Base-by-base conservation (phyloP, 768 basidiomycete genomes). In the Mycena filopes region DNA sequence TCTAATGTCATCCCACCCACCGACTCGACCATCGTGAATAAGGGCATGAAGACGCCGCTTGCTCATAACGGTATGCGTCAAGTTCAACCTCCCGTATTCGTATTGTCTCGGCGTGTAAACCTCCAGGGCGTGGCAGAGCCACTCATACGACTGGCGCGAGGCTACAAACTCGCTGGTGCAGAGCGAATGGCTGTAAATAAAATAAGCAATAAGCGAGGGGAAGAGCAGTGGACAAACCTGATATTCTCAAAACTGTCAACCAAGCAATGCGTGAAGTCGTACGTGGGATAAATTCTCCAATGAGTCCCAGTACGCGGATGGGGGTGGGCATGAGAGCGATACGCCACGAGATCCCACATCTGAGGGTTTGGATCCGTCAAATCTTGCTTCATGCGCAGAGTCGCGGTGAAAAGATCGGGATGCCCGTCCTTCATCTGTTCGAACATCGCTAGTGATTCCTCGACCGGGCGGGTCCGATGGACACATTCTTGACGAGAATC, bases 261-360 rank as follows among this genome's bases (percentile, higher is more conserved):
- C 51, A 99, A 80, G 78, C 97, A 98, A 80, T 99, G 97, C 0
- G 97, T 96, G 75, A 96, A 99, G 76, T 99, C 97, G 75, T 99
- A 99, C 0, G 96, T 98, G 2, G 96, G 96, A 76, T 99, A 99
- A 64, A 99, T 94, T 73, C 86, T 93, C 97, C 97, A 99, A 71
- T 90, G 92, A 75, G 90, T 88, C 13, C 88, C 87, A 1, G 97
- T 99, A 29, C 97, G 87, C 73, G 98, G 96, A 77, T 99, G 97
- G 33, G 92, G 88, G 4, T 93, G 87, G 50, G 91, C 86, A 54
- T 98, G 83, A n/a, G 98, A 93, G 28, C 97, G 90, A 75, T 99
- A 99, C 8, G 96, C 96, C 40, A 97, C 91, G 59, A 97, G 79
- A 79, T 99, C 97, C 97, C 97, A 99, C 97, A 99, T 98, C 78